Base-by-base conservation (phyloP, 2,329 filamentous ascomycete species). In the Colletotrichum agaves region DNA sequence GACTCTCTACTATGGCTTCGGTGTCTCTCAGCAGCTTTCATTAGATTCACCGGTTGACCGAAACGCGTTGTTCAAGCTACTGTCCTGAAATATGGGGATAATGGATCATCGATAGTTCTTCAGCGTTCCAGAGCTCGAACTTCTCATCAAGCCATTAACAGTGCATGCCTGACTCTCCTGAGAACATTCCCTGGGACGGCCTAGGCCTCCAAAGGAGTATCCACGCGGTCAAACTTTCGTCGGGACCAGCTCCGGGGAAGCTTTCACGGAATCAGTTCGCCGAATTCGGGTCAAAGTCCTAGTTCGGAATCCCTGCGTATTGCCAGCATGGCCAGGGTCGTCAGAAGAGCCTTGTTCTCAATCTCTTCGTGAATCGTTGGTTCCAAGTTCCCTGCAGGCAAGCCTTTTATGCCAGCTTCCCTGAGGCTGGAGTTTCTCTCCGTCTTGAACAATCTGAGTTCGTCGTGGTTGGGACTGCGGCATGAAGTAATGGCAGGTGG, bases 311-410 rank as follows among this genome's bases (percentile, higher is more conserved):
- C 63, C 63, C 50, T 69, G 56, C 57, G 15, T 13, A 15, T 31
- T 43, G 33, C 55, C 31, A 44, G 53, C 61, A 68, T 58, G 43
- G 41, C 49, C 50, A 23, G 49, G 62, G 47, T 61, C 50, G 37
- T 49, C 27, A 57, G 50, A 43, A 67, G 39, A 39, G 61, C 66
- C 56, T 62, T 63, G 59, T 60, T 47, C 64, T 35, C 19, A 35
- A 43, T 44, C 27, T 63, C 57, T 52, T 52, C 46, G n/a, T n/a
- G n/a, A n/a, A n/a, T n/a, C n/a, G 57, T 59, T 67, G 63, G 57
- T 49, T 23, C 62, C 57, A 67, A 67, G 63, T 53, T 33, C 56
- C 61, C 43, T 47, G 62, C 56, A 67, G 37, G 49, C 12, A 47
- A 56, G 49, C 47, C 61, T 37, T 60, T 47, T 33, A 19, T 19